Evolutionary conservation across 495 filamentous ascomycete genomes (phyloP).

Genomic region (Podospora appendiculata): DNA sequence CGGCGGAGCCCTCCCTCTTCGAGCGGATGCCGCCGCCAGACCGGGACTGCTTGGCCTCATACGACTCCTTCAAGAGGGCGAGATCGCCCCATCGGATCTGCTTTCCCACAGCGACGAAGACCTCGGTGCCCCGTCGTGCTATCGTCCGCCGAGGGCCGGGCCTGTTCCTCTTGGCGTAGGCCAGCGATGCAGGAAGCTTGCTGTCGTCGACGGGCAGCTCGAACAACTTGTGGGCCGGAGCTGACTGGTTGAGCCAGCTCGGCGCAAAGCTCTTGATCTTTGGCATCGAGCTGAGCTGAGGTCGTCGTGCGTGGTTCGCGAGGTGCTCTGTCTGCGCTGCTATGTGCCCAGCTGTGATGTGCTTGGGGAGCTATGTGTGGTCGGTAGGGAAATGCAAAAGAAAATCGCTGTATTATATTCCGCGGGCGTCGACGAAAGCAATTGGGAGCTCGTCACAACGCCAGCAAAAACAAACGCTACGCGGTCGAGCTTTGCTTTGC

Average conservation of each 20-base stretch:
- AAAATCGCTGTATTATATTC: too few species aligned
- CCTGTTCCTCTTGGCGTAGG: conserved; percentile 30
- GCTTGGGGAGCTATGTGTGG: too few species aligned
- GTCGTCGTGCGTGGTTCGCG: background rate
- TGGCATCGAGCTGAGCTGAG: conserved; percentile 48
- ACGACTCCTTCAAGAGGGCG: conserved; percentile 63
- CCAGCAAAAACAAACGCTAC: background rate
- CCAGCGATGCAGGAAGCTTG: conserved; percentile 13
- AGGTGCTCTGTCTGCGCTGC: background rate
- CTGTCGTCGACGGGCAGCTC: conserved; percentile 24
- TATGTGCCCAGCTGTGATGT: too few species aligned
- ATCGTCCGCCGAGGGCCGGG: conserved; percentile 59
- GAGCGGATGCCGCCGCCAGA: conserved; percentile 7
- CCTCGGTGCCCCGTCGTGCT: conserved; percentile 65
- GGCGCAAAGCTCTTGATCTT: conserved; percentile 75
- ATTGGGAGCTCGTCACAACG: too few species aligned
- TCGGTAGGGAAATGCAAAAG: too few species aligned
- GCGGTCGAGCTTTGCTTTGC: background rate
- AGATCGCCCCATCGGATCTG: conserved; percentile 84
- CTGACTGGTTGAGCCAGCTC: conserved; percentile 69
- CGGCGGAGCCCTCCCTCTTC: conserved; percentile 25
- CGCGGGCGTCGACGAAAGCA: too few species aligned
- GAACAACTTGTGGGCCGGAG: conserved; percentile 68
- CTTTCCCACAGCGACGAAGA: conserved; percentile 77
- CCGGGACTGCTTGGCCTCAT: conserved; percentile 33